phyloP scores from a whole-genome alignment of 225 moss, liverwort and hornwort genomes.

The Marchantia polymorpha region DNA sequence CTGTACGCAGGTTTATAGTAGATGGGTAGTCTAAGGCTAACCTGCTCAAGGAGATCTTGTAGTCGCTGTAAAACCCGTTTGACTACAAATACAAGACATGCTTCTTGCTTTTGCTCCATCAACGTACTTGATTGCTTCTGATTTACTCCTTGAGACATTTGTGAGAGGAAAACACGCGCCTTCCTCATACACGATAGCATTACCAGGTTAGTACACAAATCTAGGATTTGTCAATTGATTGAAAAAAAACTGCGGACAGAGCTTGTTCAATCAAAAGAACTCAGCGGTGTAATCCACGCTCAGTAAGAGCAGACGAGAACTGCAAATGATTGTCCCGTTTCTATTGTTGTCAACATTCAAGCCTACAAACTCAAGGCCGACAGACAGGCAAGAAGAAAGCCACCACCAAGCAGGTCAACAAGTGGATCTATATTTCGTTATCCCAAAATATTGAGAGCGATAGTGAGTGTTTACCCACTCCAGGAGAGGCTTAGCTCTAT shows the following conservation, averaged over 20 bases:
- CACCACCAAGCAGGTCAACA: background rate
- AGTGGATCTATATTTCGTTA: background rate
- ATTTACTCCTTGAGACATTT: constrained; percentile 58
- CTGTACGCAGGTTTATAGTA: background rate
- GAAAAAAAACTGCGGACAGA: background rate
- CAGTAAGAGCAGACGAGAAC: background rate
- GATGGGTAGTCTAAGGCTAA: constrained; percentile 20
- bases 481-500: constrained; percentile 76
- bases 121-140: constrained; percentile 53
- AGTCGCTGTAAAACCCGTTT: constrained; percentile 63
- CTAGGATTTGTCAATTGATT: background rate
- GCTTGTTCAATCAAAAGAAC: background rate
- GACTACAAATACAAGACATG: constrained; percentile 56
- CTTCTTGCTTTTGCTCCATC: constrained; percentile 75
- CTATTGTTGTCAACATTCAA: background rate
- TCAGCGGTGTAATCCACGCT: background rate
- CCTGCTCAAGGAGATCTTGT: constrained; percentile 87
- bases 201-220: background rate
- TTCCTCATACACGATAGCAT: constrained; percentile 15
- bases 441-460: background rate
- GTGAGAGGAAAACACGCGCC: constrained; percentile 72
- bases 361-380: background rate
- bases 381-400: background rate
- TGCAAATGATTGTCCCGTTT: background rate
- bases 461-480: constrained; percentile 53